These are phyloP conservation scores for Phytophthora foliorum DNA, from an alignment of 352 stramenopile genomes.

Conservation along the genomic window DNA sequence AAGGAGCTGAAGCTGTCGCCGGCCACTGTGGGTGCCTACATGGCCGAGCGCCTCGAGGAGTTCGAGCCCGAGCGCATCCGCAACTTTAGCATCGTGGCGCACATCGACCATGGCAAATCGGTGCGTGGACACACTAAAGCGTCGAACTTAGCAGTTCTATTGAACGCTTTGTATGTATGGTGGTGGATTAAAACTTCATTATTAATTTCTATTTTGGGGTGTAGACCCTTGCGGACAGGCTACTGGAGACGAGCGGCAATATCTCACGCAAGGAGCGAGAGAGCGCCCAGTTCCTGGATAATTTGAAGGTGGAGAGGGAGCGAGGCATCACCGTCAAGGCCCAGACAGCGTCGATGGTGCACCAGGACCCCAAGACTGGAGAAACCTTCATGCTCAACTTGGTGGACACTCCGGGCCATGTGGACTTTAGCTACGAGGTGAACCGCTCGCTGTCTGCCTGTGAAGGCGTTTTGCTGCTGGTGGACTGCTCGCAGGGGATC, in stretches of 20 bases:
- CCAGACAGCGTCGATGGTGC: slow-evolving; percentile 97
- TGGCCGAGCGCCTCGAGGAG: slow-evolving; percentile 64
- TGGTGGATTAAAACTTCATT: not conserved
- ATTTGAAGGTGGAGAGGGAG: slow-evolving; percentile 95
- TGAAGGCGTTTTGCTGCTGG: slow-evolving; percentile 97
- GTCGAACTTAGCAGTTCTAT: slow-evolving; percentile 2
- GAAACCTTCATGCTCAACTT: slow-evolving; percentile 97
- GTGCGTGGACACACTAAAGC: slow-evolving; percentile 44
- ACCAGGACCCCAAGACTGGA: slow-evolving; percentile 63
- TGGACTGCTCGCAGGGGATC: slow-evolving; percentile 98
- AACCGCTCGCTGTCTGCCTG: slow-evolving; percentile 95
- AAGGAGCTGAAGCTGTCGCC: slow-evolving; percentile 47
- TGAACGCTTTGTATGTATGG: not conserved
- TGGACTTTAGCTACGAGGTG: slow-evolving; percentile 99
- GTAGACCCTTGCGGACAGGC: slow-evolving; percentile 89
- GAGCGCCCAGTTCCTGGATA: slow-evolving; percentile 92
- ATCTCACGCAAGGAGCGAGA: slow-evolving; percentile 89
- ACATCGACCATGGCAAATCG: slow-evolving; percentile 94
- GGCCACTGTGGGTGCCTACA: slow-evolving; percentile 63
- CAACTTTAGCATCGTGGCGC: slow-evolving; percentile 93
- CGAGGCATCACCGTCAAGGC: slow-evolving; percentile 99
- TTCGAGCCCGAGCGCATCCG: slow-evolving; percentile 84
- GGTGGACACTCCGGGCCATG: slow-evolving; percentile 97
- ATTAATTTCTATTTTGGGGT: slow-evolving; percentile 19
- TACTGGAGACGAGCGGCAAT: slow-evolving; percentile 92